Base-by-base conservation (phyloP, 2,329 filamentous ascomycete genomes). In the Ilyonectria destructans region DNA sequence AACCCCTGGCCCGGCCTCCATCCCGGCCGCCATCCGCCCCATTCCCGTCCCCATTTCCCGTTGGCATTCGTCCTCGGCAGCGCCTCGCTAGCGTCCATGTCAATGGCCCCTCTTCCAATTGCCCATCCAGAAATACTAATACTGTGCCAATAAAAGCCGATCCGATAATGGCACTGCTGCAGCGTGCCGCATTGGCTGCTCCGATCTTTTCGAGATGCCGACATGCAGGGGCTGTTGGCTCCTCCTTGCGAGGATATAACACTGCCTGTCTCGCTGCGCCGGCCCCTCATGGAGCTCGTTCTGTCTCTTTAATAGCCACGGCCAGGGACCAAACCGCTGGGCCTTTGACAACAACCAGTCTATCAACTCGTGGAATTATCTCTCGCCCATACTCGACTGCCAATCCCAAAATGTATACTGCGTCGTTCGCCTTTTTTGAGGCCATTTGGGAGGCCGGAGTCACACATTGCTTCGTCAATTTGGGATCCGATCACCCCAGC, bases 381-480 rank as follows among this genome's bases (percentile, higher is more conserved):
- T 58, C 70, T 43, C 71, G 70, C 12, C 62, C 72, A 9, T 77
- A 77, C 23, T 75, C 75, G 2, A 76, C 72, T 6, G 75, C 76
- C 19, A 72, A 70, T 19, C 69, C 75, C 67, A 79, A 80, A 21
- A 86, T 86, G 84, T 92, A 95, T 78, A 95, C 93, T 9, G 89
- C 93, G 13, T 94, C 92, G 0, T 93, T 91, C 75, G 93, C 93
- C 79, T 95, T 96, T 80, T 95, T 96, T 71, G 93, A 96, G 84
- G 91, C 92, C 35, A 82, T 95, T 56, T 94, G 91, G 90, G 91
- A 94, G 79, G 88, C 88, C 48, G 88, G 88, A 19, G 83, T 90
- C 48, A 86, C 86, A 40, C 86, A 90, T 77, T 87, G 87, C 80
- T 86, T 86, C 62, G 90, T 92, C 66, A 92, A 92, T 76, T 83